phyloP scores from a whole-genome alignment of 2,329 filamentous ascomycete species.

The Shiraia sp. region DNA sequence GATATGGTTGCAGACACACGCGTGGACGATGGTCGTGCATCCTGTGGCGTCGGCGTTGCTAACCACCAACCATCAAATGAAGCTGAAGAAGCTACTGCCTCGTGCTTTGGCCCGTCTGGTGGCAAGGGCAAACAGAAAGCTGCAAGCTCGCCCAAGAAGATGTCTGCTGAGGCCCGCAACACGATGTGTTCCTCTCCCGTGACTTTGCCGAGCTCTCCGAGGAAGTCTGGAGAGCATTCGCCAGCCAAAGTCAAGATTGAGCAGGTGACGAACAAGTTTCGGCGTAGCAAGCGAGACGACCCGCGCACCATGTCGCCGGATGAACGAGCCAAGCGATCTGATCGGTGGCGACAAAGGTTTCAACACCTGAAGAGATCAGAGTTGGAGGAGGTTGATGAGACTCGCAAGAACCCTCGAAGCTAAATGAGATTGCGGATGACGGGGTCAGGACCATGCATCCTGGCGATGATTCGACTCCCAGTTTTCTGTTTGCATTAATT shows the following conservation, averaged over 20 bases:
- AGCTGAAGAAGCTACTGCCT: constrained; percentile 25
- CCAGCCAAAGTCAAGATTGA: constrained; percentile 53
- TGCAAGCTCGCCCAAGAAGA: constrained; percentile 28
- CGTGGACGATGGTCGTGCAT: constrained; percentile 13
- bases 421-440: constrained; percentile 1
- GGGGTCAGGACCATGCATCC: background rate
- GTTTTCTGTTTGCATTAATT: no score
- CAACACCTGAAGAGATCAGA: constrained; percentile 36
- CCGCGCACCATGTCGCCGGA: constrained; percentile 40
- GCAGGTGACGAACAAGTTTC: constrained; percentile 51
- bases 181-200: constrained; percentile 27
- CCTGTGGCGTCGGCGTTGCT: constrained; percentile 7
- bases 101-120: constrained; percentile 36
- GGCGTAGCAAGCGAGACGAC: constrained; percentile 45
- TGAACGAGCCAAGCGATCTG: constrained; percentile 39
- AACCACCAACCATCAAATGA: constrained; percentile 11
- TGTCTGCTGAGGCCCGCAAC: constrained; percentile 12
- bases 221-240: constrained; percentile 44
- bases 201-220: constrained; percentile 35
- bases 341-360: constrained; percentile 45
- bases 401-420: constrained; percentile 15
- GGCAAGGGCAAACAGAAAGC: constrained; percentile 39
- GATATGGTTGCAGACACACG: constrained; percentile 30
- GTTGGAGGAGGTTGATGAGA: constrained; percentile 30
- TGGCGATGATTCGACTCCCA: no score